A percentile compares a stretch with the other conserved stretches of the same genome.
These are phyloP conservation scores for Phytophthora agathidicida DNA, from an alignment of 352 stramenopile species.

Conservation along the genomic window DNA sequence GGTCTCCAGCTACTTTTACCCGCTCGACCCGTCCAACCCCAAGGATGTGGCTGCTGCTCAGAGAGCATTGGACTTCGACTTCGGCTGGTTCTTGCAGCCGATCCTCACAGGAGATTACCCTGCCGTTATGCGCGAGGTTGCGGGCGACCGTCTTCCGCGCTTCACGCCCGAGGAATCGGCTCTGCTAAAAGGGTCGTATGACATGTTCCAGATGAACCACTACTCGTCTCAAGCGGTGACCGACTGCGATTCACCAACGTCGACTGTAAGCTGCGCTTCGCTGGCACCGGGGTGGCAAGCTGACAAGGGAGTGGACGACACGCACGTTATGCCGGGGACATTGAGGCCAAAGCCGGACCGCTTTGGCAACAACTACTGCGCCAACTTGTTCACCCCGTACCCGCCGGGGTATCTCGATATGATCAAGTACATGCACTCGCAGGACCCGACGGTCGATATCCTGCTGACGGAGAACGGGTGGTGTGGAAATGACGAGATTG, in stretches of 20 bases:
- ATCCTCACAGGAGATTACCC: slow-evolving; percentile 93
- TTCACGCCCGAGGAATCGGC: slow-evolving; percentile 86
- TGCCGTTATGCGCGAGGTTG: slow-evolving; percentile 83
- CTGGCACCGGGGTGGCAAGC: slow-evolving; percentile 45
- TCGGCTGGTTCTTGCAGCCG: slow-evolving; percentile 94
- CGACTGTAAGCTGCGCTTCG: slow-evolving; percentile 31
- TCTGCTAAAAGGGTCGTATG: slow-evolving; percentile 81
- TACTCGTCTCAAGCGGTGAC: slow-evolving; percentile 85
- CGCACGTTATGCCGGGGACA: slow-evolving; percentile 63
- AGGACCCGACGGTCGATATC: slow-evolving; percentile 45
- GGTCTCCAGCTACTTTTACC: slow-evolving; percentile 82
- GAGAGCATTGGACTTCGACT: slow-evolving; percentile 87
- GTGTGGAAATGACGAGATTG: slow-evolving; percentile 46
- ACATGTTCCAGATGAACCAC: slow-evolving; percentile 97
- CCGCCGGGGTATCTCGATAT: slow-evolving; percentile 44
- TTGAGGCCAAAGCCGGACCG: slow-evolving; percentile 38
- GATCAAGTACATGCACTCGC: slow-evolving; percentile 46
- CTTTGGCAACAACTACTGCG: slow-evolving; percentile 47
- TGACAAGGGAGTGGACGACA: slow-evolving; percentile 54
- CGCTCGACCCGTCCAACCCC: slow-evolving; percentile 65
- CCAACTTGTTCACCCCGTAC: slow-evolving; percentile 45
- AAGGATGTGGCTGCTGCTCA: slow-evolving; percentile 67
- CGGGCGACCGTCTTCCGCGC: slow-evolving; percentile 81
- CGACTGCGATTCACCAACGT: slow-evolving; percentile 50
- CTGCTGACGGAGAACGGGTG: slow-evolving; percentile 55